phyloP scores from a whole-genome alignment of 2,329 filamentous ascomycete genomes.

The Diaporthe caulivora region DNA sequence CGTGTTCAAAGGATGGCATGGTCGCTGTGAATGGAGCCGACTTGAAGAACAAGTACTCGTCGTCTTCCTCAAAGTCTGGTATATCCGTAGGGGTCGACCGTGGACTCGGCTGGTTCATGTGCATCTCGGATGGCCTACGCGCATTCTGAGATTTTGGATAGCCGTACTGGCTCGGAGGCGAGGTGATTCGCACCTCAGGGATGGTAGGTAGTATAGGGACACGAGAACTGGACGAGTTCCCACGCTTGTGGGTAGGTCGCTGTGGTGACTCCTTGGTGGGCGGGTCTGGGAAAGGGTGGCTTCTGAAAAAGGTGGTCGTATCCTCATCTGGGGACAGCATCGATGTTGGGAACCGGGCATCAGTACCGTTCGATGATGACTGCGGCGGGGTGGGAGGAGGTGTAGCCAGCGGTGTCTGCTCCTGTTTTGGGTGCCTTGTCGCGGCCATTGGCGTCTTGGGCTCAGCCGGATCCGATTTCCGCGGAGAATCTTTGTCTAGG shows the following conservation, averaged over 20 bases:
- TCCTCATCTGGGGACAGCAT: conserved; percentile 26
- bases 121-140: conserved; percentile 18
- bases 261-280: background rate
- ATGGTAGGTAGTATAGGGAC: conserved; percentile 54
- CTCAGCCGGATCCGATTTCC: conserved; percentile 4
- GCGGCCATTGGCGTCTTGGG: conserved; percentile 32
- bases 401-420: conserved; percentile 37
- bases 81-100: conserved; percentile 24
- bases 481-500: conserved; percentile 41
- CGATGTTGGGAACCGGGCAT: background rate
- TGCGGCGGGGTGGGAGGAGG: conserved; percentile 33
- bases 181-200: conserved; percentile 53
- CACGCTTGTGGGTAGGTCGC: conserved; percentile 39
- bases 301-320: conserved; percentile 8
- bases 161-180: conserved; percentile 40
- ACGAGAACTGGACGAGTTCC: conserved; percentile 38
- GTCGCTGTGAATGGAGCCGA: conserved; percentile 64
- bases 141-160: conserved; percentile 16
- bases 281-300: background rate
- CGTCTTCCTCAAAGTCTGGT: conserved; percentile 41
- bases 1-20: conserved; percentile 65
- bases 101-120: conserved; percentile 41
- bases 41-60: conserved; percentile 61
- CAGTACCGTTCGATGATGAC: conserved; percentile 8
- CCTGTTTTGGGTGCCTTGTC: conserved; percentile 34